phyloP scores from a whole-genome alignment of 129 eudicot species.

The Helianthus tuberosus region DNA sequence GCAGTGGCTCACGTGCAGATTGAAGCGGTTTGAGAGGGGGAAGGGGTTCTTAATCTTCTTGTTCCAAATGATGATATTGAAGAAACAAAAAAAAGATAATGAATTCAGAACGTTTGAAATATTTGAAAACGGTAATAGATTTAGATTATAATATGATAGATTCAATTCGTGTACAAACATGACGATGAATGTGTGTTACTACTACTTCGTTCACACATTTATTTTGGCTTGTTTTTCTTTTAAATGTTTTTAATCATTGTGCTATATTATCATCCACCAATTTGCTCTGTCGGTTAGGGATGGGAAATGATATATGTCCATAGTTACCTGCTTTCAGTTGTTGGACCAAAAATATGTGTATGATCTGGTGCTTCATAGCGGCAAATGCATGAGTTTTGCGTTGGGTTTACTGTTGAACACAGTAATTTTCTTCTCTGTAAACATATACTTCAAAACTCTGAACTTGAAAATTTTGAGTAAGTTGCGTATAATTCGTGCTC shows the following conservation, averaged over 20 bases:
- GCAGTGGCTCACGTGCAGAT: slow-evolving; percentile 47
- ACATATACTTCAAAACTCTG: no score
- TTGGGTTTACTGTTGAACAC: no score
- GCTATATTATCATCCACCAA: background rate
- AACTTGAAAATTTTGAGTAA: no score
- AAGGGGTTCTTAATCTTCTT: background rate
- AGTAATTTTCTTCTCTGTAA: no score
- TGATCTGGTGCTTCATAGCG: no score
- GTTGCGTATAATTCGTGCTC: no score
- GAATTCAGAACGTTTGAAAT: slow-evolving; percentile 9
- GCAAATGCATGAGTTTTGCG: background rate
- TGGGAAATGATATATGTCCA: background rate
- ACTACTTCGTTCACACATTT: slow-evolving; percentile 23
- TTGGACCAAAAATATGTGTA: background rate
- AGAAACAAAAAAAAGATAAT: background rate
- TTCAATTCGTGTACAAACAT: slow-evolving; percentile 36
- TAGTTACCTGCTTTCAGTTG: background rate
- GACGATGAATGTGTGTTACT: slow-evolving; percentile 1
- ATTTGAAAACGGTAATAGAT: slow-evolving; percentile 29
- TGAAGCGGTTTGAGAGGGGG: slow-evolving; percentile 21
- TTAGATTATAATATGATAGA: slow-evolving; percentile 28
- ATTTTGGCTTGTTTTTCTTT: slow-evolving; percentile 18
- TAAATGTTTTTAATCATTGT: background rate
- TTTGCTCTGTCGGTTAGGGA: background rate
- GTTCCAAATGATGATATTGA: background rate